A percentile compares a stretch with the other conserved stretches of the same genome.
Conservation (phyloP, 371 early-diverging fungal species). For the Synchytrium microbalum region DNA sequence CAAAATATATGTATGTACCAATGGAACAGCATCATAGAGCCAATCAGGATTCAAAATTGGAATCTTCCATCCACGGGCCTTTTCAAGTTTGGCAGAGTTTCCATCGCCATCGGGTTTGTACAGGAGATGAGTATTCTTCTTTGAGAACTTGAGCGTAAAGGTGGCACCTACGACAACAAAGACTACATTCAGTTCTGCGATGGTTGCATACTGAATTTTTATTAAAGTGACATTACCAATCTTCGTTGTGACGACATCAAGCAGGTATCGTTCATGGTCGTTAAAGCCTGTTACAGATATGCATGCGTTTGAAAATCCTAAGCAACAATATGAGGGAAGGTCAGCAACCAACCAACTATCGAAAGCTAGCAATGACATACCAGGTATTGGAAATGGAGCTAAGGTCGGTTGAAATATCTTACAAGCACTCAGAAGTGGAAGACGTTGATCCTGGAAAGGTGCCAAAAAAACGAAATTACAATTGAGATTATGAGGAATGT, state of each 20-base stretch:
- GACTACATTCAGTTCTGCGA: neutral
- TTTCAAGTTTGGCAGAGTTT: conserved; percentile 10
- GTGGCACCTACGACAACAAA: conserved; percentile 19
- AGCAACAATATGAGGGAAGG: too few relatives aligned
- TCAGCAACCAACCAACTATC: too few relatives aligned
- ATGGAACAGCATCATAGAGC: conserved; percentile 15
- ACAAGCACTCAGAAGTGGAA: neutral
- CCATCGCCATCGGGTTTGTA: neutral
- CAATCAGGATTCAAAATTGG: conserved; percentile 24
- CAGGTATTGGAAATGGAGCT: neutral
- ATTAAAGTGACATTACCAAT: neutral
- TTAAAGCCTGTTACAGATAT: neutral
- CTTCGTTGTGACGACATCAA: neutral
- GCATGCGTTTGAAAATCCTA: neutral
- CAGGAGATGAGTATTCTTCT: conserved; percentile 30
- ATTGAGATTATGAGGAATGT: too few relatives aligned
- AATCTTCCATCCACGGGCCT: conserved; percentile 35
- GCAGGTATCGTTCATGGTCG: neutral
- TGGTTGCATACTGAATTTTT: too few relatives aligned
- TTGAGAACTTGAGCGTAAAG: conserved; percentile 27
- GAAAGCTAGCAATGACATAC: too few relatives aligned
- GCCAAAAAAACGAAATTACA: too few relatives aligned
- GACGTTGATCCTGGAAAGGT: neutral
- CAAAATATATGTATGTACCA: neutral
- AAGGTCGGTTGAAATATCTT: neutral